Percentiles rank a stretch among this genome's conserved stretches.
phyloP scores from a whole-genome alignment of 371 early-diverging fungal species.

The Mortierella sp. region DNA sequence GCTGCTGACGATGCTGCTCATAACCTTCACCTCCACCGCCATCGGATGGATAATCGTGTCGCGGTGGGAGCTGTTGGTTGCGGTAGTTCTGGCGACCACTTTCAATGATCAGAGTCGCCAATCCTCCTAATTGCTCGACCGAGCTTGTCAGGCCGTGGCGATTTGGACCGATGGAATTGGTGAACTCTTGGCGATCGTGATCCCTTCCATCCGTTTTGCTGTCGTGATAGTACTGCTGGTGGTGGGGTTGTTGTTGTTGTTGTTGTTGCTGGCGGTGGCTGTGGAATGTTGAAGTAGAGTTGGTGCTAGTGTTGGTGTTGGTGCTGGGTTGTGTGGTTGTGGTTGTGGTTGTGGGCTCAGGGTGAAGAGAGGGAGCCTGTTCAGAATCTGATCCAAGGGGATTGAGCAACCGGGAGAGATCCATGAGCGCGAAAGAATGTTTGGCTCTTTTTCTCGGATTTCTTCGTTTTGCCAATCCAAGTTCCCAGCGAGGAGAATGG shows the following conservation, averaged over 20 bases:
- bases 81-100: not conserved
- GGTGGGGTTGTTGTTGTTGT: not conserved
- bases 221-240: not conserved
- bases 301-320: not conserved
- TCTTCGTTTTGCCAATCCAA: not conserved
- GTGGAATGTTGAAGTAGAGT: not conserved
- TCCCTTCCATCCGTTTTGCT: not conserved
- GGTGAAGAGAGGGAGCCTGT: not conserved
- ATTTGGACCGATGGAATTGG: no score
- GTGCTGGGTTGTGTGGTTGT: not conserved
- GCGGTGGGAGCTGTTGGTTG: not conserved
- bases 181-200: not conserved
- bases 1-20: not conserved
- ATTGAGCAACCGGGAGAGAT: conserved; percentile 18
- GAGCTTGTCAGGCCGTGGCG: not conserved
- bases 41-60: not conserved
- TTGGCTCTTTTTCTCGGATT: not conserved
- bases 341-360: no score
- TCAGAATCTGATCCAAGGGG: conserved; percentile 26
- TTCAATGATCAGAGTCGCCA: not conserved
- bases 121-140: not conserved
- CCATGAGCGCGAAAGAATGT: not conserved
- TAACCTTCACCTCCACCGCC: not conserved
- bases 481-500: not conserved
- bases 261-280: not conserved